These are phyloP conservation scores for Candolleomyces eurysporus DNA, from an alignment of 768 basidiomycete species.

Conservation along the genomic window DNA sequence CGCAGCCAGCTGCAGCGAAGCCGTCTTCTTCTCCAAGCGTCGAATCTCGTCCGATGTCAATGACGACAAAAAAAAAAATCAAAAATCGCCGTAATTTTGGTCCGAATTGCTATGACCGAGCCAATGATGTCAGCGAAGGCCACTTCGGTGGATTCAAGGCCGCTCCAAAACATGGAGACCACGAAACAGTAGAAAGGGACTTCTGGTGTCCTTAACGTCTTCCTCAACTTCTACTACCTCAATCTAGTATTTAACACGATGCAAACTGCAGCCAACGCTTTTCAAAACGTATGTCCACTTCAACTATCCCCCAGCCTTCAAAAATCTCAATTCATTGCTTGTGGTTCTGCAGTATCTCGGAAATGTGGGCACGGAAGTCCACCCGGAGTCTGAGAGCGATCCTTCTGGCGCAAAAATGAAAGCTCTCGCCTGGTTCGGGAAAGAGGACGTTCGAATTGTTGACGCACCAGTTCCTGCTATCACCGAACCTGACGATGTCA, in stretches of 20 bases:
- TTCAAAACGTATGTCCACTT: conserved; percentile 22
- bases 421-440: conserved; percentile 68
- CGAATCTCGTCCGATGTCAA: too few relatives aligned
- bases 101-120: neutral
- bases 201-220: neutral
- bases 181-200: neutral
- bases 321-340: neutral
- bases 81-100: neutral
- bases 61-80: too few relatives aligned
- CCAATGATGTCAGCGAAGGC: neutral
- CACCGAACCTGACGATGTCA: conserved; percentile 72
- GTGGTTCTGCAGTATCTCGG: conserved; percentile 32
- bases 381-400: conserved; percentile 45
- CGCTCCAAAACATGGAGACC: neutral
- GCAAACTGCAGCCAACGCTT: neutral
- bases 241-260: too few relatives aligned
- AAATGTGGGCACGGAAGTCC: conserved; percentile 35
- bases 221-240: too few relatives aligned
- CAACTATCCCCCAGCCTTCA: neutral
- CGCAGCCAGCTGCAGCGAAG: too few relatives aligned
- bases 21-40: too few relatives aligned
- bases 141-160: neutral
- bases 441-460: conserved; percentile 42
- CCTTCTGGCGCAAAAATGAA: conserved; percentile 59
- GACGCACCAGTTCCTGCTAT: conserved; percentile 49